Evolutionary conservation across 371 early-diverging fungal species (phyloP).

Genomic region (Entomophthora muscae): DNA sequence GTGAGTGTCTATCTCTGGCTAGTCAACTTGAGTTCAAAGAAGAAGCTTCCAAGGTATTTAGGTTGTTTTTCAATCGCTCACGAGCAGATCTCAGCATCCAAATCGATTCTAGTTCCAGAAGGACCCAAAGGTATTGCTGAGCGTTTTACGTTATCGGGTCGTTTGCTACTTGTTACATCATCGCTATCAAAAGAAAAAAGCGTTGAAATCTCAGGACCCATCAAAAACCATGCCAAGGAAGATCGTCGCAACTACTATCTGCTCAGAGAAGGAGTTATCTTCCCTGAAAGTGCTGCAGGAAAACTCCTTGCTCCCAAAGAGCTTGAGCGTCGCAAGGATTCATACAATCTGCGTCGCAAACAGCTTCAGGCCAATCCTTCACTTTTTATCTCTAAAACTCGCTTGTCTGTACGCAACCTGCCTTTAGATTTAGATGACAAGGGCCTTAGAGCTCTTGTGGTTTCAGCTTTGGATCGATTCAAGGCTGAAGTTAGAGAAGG

Average conservation of each 20-base stretch:
- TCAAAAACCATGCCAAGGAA: slow-evolving; percentile 5
- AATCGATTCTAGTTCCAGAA: slow-evolving; percentile 49
- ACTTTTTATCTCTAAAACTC: slow-evolving; percentile 68
- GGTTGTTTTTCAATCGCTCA: neutral
- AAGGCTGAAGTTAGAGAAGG: slow-evolving; percentile 57
- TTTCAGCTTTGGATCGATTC: slow-evolving; percentile 49
- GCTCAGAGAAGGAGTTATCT: slow-evolving; percentile 56
- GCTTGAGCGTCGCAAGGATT: slow-evolving; percentile 52
- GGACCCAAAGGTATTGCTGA: slow-evolving; percentile 29
- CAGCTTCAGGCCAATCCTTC: slow-evolving; percentile 66
- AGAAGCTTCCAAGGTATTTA: slow-evolving; percentile 1
- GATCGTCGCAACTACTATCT: slow-evolving; percentile 15
- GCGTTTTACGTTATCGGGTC: slow-evolving; percentile 57
- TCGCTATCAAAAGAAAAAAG: slow-evolving; percentile 66
- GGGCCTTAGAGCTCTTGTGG: slow-evolving; percentile 38
- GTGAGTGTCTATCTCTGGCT: slow-evolving; percentile 48
- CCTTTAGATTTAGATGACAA: slow-evolving; percentile 52
- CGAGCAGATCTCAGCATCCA: slow-evolving; percentile 10
- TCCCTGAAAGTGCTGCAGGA: slow-evolving; percentile 70
- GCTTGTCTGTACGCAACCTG: slow-evolving; percentile 73
- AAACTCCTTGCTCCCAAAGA: slow-evolving; percentile 45
- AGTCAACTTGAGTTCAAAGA: slow-evolving; percentile 26
- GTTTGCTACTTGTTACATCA: slow-evolving; percentile 57
- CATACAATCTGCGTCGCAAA: slow-evolving; percentile 58
- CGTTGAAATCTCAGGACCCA: slow-evolving; percentile 22